Percentiles rank a stretch among this genome's conserved stretches.
These are phyloP conservation scores for Colletotrichum acutatum DNA, from an alignment of 2,329 filamentous ascomycete species.

Conservation along the genomic window DNA sequence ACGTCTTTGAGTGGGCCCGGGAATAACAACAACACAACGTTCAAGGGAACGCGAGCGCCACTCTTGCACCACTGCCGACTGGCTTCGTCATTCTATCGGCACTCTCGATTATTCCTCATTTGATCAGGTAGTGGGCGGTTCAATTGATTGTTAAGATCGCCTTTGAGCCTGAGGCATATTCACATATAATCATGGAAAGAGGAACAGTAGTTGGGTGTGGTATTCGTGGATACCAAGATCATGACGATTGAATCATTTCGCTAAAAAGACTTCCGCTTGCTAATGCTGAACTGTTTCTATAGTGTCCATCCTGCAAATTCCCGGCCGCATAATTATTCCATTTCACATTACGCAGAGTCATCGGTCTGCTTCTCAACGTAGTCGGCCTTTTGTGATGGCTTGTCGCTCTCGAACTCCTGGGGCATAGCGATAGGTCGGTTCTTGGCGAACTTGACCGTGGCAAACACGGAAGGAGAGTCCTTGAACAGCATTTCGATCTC, in stretches of 20 bases:
- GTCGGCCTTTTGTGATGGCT: conserved; percentile 39
- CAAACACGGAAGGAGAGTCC: conserved; percentile 49
- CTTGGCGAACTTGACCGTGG: conserved; percentile 51
- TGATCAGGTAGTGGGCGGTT: too few relatives aligned
- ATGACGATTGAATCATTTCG: neutral
- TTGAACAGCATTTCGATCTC: conserved; percentile 57
- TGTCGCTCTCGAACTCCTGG: conserved; percentile 42
- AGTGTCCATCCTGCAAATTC: neutral
- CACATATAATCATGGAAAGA: neutral
- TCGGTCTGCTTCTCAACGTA: conserved; percentile 37
- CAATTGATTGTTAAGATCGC: neutral
- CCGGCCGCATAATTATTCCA: neutral
- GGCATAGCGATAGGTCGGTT: conserved; percentile 45
- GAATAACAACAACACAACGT: neutral
- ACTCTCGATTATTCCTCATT: too few relatives aligned
- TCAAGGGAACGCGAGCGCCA: neutral
- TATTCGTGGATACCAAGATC: neutral
- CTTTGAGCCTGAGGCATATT: neutral
- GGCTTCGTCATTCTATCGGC: neutral
- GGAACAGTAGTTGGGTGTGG: neutral
- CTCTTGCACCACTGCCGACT: neutral
- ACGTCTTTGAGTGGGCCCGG: neutral
- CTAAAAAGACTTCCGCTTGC: conserved; percentile 25
- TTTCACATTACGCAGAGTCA: conserved; percentile 19
- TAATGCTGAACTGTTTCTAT: conserved; percentile 11